Evolutionary conservation across 495 filamentous ascomycete genomes (phyloP), one percentile per base, ranked within the genome.

Genomic region (Sabuloglossum arenarium): DNA sequence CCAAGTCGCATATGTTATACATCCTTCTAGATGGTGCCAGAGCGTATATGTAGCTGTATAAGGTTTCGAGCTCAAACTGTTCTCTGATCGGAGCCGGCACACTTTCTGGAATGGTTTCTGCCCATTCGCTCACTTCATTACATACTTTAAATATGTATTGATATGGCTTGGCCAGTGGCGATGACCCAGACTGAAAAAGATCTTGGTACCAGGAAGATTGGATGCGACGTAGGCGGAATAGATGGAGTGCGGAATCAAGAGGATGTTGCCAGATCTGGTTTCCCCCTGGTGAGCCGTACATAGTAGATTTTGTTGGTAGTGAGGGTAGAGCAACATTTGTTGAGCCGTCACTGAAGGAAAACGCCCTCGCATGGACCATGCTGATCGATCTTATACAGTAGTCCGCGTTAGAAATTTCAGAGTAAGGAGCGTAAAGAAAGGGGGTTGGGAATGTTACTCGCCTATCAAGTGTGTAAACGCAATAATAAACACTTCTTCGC

Each of bases 331-430:
- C 73, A 37, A 93, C 86, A 59, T 81, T 79, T 1, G 81, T 75
- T n/a, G 87, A 84, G 39, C 85, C 85, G 64, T 97, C 90, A 0
- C 85, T 87, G 64, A 97, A 91, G 4, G 90, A 93, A 65, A 94
- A 94, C 0, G 85, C 79, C 42, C 86, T 75, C 29, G 81, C 79
- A 53, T 88, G 75, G 16, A 86, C 83, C 69, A 89, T 78, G 58
- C 84, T 87, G 31, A 86, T 86, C 5, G 82, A 80, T 61, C 89
- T 91, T n/a, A 16, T 5, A 19, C 16, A 43, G 16, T 21, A n/a
- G 5, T 12, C 5, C 16, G 5, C 16, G 23, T 51, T 14, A 16
- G 11, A 51, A 19, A 12, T 1, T 51, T 2, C 25, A 49, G 8
- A 49, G 3, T 1, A 27, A 39, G 50, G 14, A 32, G 9, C 29